phyloP scores from a whole-genome alignment of 768 basidiomycete species.

The Phylloporus arenicola region DNA sequence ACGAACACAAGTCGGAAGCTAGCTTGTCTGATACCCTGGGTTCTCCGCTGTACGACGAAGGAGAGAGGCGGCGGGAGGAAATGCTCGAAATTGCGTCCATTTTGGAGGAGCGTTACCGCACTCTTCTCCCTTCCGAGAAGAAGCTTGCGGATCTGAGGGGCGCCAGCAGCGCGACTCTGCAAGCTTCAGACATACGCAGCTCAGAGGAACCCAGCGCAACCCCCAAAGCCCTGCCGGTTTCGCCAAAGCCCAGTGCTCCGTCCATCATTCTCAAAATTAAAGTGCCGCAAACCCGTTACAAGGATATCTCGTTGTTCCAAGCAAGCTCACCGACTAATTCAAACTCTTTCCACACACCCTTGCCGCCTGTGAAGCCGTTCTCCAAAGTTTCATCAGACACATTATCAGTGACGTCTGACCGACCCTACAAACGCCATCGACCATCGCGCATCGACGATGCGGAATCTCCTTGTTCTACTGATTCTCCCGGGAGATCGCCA shows the following conservation, averaged over 20 bases:
- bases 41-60: constrained; percentile 44
- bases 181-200: constrained; percentile 12
- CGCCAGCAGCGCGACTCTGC: constrained; percentile 16
- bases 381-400: constrained; percentile 29
- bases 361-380: constrained; percentile 22
- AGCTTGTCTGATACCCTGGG: constrained; percentile 33
- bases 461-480: constrained; percentile 23
- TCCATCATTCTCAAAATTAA: constrained; percentile 33
- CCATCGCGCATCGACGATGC: constrained; percentile 13
- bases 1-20: constrained; percentile 26
- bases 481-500: constrained; percentile 16
- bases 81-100: constrained; percentile 66
- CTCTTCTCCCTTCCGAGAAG: constrained; percentile 66
- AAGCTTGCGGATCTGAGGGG: constrained; percentile 33
- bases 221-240: constrained; percentile 6
- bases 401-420: constrained; percentile 24
- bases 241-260: constrained; percentile 16
- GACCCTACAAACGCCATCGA: constrained; percentile 28
- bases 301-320: constrained; percentile 9
- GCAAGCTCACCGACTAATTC: constrained; percentile 16
- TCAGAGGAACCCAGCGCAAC: constrained; percentile 12
- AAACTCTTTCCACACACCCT: constrained; percentile 7
- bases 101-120: constrained; percentile 68
- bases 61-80: constrained; percentile 66
- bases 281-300: constrained; percentile 26